Evolutionary conservation across 23 red algal genomes (phyloP).

Genomic region (Gracilariopsis chorda): DNA sequence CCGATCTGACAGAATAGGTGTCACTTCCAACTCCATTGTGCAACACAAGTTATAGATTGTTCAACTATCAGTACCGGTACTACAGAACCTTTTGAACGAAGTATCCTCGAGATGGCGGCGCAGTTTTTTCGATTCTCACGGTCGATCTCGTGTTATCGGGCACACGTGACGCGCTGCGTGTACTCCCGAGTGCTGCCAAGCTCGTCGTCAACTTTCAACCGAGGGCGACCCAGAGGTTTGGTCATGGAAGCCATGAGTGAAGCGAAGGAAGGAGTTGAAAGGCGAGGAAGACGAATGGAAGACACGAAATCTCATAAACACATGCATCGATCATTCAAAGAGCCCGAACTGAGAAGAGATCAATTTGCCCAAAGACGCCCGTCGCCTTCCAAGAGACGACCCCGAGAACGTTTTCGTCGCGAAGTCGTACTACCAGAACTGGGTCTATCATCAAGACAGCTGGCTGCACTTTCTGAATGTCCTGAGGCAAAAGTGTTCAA

Average conservation of each 20-base stretch:
- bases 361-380: not conserved
- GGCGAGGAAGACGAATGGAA: not conserved
- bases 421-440: constrained; percentile 38
- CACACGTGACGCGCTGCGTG: no score
- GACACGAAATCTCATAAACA: not conserved
- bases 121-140: no score
- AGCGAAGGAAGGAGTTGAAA: not conserved
- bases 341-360: not conserved
- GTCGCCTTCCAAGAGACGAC: not conserved
- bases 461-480: constrained; percentile 34
- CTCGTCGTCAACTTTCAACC: not conserved
- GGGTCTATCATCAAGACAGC: not conserved
- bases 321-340: not conserved
- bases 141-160: no score
- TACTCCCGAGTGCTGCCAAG: no score
- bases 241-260: not conserved
- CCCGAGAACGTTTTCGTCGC: not conserved
- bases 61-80: no score
- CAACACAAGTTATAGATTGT: no score
- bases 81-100: no score
- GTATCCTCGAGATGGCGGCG: no score
- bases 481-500: not conserved
- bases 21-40: no score
- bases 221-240: not conserved
- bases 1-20: no score